Evolutionary conservation across 1,284 basidiomycete species (phyloP), one percentile per base, ranked within the genome.

Genomic region (Leccinum subspadiceum): DNA sequence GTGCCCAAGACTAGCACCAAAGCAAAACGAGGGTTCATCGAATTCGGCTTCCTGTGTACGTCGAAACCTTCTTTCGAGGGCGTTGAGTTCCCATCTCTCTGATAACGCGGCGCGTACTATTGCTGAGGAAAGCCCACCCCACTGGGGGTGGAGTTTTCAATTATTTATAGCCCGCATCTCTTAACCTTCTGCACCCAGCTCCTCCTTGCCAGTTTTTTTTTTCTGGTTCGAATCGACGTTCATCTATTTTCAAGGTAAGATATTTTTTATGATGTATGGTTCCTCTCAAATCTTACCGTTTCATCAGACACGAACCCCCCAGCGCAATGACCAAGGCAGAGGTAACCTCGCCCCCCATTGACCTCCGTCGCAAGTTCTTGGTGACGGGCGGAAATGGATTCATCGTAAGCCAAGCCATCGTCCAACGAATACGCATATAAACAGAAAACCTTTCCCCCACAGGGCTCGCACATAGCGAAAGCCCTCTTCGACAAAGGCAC

Each of bases 321-420:
- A 50, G 37, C 2, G 13, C 9, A 29, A 65, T 69, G 62, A 5
- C 31, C n/a, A 15, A 59, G 10, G 17, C 10, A 56, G 24, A 53
- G 24, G 4, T 6, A 9, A 5, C 9, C 17, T 31, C 12, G 10
- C 29, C 15, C 8, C 17, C n/a, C 22, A 33, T 66, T 9, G 57
- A 53, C 35, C 57, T 17, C 39, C 17, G 8, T 20, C 60, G 63
- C 26, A 66, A 68, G n/a, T 68, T 78, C 52, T 75, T 85, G 13
- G 70, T 85, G n/a, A 82, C 81, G 2, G 83, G 84, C 1, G 84
- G 82, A 0, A 70, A 80, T 63, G 84, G 84, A 4, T 85, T 85
- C 64, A 80, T 85, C n/a, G 84, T 85, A 64, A 68, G 81, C 64
- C 15, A 10, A n/a, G 60, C 12, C 44, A 24, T 9, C 6, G 17